Evolutionary conservation across 768 basidiomycete species (phyloP), one percentile per base, ranked within the genome.

Genomic region (Hebeloma cylindrosporum): DNA sequence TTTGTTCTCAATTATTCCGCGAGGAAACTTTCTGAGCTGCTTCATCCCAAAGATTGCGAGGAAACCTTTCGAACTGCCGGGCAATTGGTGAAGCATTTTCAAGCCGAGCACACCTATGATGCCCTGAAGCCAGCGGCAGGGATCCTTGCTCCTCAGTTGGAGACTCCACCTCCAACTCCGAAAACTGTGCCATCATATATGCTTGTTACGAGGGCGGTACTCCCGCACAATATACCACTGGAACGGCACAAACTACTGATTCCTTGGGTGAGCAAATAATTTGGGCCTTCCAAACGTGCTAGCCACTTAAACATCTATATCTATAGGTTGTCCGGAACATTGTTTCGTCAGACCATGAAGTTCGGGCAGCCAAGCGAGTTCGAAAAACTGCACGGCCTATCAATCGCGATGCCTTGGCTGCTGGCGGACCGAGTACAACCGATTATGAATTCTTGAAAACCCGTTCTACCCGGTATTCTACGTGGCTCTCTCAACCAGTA

Each of bases 381-480:
- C 52, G 25, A 47, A 57, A 56, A 29, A 50, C 42, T 28, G 49
- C 49, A 9, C 42, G 47, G 16, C 21, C 45, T 40, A 35, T 43
- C 10, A 53, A 43, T 52, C 35, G 27, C 14, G 47, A 47, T 35
- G 27, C 38, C 18, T 31, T 35, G 26, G 36, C 43, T 27, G 44
- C 27, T 7, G 40, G 47, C 31, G 47, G 58, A 51, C 56, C 60
- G 20, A 59, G 21, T 14, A 25, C 52, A 3, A 70, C 75, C 41
- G 71, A 77, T 43, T 83, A 81, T 50, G 79, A 80, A 50, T 80
- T 78, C 56, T 50, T 82, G 43, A 61, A 56, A 26, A 62, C 65
- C 31, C 63, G 69, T 37, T 68, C 77, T 20, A 65, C 65, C 5
- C 61, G 68, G 30, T 72, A 70, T 46, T 71, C 73, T 21, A 64